Evolutionary conservation across 2,329 filamentous ascomycete genomes (phyloP).

Genomic region (Verticillium zaregamsianum): DNA sequence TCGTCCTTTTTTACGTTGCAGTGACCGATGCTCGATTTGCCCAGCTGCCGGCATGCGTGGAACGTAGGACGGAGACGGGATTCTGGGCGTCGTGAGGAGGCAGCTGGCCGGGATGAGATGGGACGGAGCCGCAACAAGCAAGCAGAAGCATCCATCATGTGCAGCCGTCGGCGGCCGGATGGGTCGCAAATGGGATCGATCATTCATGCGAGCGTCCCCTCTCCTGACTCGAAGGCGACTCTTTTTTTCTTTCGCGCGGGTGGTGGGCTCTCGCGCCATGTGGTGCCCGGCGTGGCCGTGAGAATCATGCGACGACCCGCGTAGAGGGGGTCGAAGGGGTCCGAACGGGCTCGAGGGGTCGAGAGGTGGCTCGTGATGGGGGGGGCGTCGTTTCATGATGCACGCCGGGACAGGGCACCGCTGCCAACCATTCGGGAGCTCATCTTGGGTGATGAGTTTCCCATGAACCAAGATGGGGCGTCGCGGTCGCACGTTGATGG

Average conservation of each 20-base stretch:
- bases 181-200: background rate
- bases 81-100: background rate
- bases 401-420: background rate
- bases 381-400: background rate
- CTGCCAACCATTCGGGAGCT: background rate
- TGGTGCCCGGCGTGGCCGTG: background rate
- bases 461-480: background rate
- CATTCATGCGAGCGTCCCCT: background rate
- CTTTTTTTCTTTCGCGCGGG: background rate
- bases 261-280: background rate
- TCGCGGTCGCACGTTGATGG: background rate
- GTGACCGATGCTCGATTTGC: background rate
- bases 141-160: background rate
- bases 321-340: background rate
- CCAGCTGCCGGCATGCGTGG: background rate
- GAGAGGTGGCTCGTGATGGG: background rate
- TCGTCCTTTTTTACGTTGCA: background rate
- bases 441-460: background rate
- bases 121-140: background rate
- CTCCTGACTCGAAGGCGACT: background rate
- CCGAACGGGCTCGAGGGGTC: background rate
- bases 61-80: background rate
- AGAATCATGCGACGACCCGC: background rate
- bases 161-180: background rate
- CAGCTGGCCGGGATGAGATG: background rate